Evolutionary conservation across 78 protist genomes (phyloP), one percentile per base, ranked within the genome.

Genomic region (Dictyostelium brefeldianum): DNA sequence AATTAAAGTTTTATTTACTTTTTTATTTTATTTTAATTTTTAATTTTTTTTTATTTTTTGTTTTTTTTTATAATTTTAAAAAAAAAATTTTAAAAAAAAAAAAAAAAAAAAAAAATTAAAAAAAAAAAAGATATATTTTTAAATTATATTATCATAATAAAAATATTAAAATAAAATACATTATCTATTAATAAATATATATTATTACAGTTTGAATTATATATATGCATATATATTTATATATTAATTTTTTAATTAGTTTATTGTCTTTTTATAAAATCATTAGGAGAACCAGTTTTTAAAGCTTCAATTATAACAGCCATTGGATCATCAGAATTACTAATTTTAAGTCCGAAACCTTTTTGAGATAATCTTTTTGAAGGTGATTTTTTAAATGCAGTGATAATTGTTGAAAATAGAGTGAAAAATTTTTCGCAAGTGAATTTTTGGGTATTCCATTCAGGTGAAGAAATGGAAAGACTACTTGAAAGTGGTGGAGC

Each of bases 291-390:
- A 54, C 83, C 83, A 56, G 83, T 85, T 59, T 85, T 85, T 18
- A 85, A 29, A 36, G 92, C 80, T 29, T 85, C 92, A 59, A 85
- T 85, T 18, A 85, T 74, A n/a, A 78, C 80, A 25, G 92, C 92
- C 75, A 85, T 71, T 43, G 92, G 92, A 59, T 85, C 92, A 43
- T 85, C 92, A 27, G 92, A 75, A 18, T 85, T 78, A 64, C 65
- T 31, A 46, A 85, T 85, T 53, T 85, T 85, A 14, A 85, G 22
- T 29, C 92, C 92, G 59, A 62, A 75, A n/a, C 92, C 92, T 75
- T 85, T 85, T 62, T 85, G 92, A 22, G 83, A 74, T 29, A 85
- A 27, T 85, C 92, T 71, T 27, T 85, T 85, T n/a, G 83, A 57
- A 3, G 92, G 83, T 25, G 92, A 85, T 62, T 85, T 85, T 62